phyloP scores from a whole-genome alignment of 2,329 filamentous ascomycete genomes.

The Alternaria ventricosa region DNA sequence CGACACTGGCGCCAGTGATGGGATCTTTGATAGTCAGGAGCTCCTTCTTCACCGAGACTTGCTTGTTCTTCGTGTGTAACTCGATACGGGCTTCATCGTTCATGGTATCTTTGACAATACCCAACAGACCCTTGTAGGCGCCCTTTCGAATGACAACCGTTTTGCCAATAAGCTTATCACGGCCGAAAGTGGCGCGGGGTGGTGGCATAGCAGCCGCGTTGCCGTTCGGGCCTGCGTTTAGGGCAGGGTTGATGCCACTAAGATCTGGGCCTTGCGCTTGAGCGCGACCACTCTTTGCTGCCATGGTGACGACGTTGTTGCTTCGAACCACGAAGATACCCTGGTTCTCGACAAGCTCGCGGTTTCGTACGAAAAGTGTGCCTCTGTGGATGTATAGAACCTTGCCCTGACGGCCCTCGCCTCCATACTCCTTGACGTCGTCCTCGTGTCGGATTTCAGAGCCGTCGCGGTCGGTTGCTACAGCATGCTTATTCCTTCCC shows the following conservation, averaged over 20 bases:
- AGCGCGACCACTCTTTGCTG: conserved; percentile 89
- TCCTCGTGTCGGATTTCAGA: conserved; percentile 92
- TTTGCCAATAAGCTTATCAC: conserved; percentile 86
- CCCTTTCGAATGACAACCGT: conserved; percentile 89
- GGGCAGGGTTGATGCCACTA: conserved; percentile 87
- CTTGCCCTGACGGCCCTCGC: conserved; percentile 83
- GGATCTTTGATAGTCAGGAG: conserved; percentile 84
- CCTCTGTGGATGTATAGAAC: conserved; percentile 94
- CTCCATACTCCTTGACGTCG: conserved; percentile 87
- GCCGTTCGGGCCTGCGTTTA: conserved; percentile 63
- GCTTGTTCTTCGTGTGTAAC: conserved; percentile 92
- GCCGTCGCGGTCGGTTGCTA: conserved; percentile 90
- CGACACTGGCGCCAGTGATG: conserved; percentile 77
- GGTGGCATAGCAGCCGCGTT: conserved; percentile 66
- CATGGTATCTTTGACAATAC: conserved; percentile 94
- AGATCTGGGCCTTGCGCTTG: conserved; percentile 78
- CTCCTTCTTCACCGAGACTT: conserved; percentile 81
- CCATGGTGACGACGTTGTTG: conserved; percentile 84
- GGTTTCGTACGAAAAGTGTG: conserved; percentile 89
- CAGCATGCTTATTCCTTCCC: conserved; percentile 79
- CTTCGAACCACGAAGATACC: conserved; percentile 88
- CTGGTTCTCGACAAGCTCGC: conserved; percentile 82
- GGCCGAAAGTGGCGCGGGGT: conserved; percentile 70
- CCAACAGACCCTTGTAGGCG: conserved; percentile 88
- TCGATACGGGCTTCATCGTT: conserved; percentile 87